phyloP scores from a whole-genome alignment of 371 early-diverging fungal species.

The Mortierella sp. region DNA sequence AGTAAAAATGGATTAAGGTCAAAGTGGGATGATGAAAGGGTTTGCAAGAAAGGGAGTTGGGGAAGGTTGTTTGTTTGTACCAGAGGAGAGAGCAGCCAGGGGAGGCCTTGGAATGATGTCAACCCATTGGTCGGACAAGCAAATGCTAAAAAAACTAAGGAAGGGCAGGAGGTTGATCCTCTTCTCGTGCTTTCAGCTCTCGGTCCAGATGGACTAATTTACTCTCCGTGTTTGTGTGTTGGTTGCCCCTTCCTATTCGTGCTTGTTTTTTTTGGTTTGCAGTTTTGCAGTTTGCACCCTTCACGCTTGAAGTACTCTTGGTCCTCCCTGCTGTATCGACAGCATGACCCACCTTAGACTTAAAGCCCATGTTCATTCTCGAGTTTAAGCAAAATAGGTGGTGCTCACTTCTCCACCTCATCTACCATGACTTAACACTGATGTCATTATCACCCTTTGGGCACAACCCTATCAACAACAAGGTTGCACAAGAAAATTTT shows the following conservation, averaged over 20 bases:
- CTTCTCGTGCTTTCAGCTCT: neutral
- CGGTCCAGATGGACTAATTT: neutral
- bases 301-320: too few species aligned
- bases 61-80: neutral
- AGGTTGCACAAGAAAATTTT: neutral
- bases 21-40: neutral
- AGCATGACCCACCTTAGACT: neutral
- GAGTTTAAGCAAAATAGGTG: neutral
- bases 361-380: neutral
- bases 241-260: neutral
- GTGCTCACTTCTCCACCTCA: neutral
- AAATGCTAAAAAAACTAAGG: neutral
- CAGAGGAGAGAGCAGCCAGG: neutral
- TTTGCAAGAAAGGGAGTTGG: neutral
- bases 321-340: too few species aligned
- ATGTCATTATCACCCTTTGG: neutral
- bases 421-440: neutral
- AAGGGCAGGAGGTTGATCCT: neutral
- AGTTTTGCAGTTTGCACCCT: too few species aligned
- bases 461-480: neutral
- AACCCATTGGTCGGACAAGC: neutral
- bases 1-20: conserved; percentile 6
- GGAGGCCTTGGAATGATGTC: conserved; percentile 14
- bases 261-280: too few species aligned
- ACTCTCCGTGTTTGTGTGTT: too few species aligned